A percentile compares a stretch with the other conserved stretches of the same genome.
phyloP scores from a whole-genome alignment of 208 protist genomes.

The Angomonas deanei region DNA sequence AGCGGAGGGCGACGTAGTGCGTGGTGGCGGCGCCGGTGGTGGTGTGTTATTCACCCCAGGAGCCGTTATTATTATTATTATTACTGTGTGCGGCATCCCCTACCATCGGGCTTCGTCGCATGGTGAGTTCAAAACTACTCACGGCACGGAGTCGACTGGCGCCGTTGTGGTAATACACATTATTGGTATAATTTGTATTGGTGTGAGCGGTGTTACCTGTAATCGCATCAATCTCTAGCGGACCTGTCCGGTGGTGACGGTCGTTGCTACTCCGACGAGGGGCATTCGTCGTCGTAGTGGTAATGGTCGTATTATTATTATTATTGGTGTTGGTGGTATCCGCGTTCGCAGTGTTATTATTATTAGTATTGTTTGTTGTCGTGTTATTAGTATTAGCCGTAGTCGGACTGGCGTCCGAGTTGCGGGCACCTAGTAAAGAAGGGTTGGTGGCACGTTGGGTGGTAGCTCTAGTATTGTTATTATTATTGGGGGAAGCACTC shows the following conservation, averaged over 20 bases:
- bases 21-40: too few relatives aligned
- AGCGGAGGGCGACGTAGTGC: too few relatives aligned
- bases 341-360: background rate
- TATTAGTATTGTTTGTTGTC: background rate
- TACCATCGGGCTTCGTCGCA: background rate
- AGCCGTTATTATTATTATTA: background rate
- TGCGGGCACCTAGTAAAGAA: too few relatives aligned
- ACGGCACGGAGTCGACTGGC: background rate
- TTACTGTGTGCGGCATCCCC: background rate
- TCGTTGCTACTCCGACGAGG: background rate
- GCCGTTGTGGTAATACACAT: background rate
- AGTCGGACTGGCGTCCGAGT: too few relatives aligned
- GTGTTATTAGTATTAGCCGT: too few relatives aligned
- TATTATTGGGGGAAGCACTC: too few relatives aligned
- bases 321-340: background rate
- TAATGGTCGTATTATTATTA: background rate
- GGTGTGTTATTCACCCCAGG: too few relatives aligned
- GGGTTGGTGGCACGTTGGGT: too few relatives aligned
- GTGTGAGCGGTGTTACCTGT: background rate
- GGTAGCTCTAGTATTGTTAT: too few relatives aligned
- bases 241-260: background rate
- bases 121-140: background rate
- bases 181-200: background rate
- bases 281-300: background rate
- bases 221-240: background rate